Conservation (phyloP, 495 filamentous ascomycete species). For the Letharia columbiana region DNA sequence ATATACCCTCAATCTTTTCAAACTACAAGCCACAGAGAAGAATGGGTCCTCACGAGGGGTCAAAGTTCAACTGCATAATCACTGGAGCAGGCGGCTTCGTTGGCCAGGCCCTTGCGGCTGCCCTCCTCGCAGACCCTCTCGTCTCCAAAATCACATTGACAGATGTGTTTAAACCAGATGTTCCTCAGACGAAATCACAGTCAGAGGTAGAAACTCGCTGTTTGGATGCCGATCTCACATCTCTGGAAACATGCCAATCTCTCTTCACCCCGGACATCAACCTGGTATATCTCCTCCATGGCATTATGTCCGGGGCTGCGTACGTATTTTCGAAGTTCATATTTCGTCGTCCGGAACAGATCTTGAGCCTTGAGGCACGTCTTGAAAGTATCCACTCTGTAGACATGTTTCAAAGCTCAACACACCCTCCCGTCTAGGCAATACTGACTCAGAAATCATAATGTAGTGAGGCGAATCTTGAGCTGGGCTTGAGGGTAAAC, state of each 20-base stretch:
- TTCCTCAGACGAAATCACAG: slow-evolving; percentile 43
- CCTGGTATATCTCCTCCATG: slow-evolving; percentile 71
- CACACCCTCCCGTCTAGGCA: too few relatives aligned
- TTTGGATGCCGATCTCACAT: slow-evolving; percentile 56
- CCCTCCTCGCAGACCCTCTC: slow-evolving; percentile 48
- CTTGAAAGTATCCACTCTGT: too few relatives aligned
- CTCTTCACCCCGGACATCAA: slow-evolving; percentile 22
- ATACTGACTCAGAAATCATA: too few relatives aligned
- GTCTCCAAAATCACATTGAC: slow-evolving; percentile 52
- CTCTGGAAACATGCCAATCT: slow-evolving; percentile 27
- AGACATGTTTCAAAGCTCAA: too few relatives aligned
- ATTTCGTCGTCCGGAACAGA: too few relatives aligned
- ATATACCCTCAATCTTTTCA: neutral
- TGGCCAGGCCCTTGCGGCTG: slow-evolving; percentile 56
- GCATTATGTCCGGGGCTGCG: slow-evolving; percentile 73
- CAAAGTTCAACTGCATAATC: slow-evolving; percentile 56
- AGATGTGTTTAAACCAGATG: slow-evolving; percentile 50
- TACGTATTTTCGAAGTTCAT: too few relatives aligned
- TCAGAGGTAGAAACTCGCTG: slow-evolving; percentile 37
- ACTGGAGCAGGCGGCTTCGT: slow-evolving; percentile 66
- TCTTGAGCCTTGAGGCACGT: too few relatives aligned
- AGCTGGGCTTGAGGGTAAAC: slow-evolving; percentile 65
- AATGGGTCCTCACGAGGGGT: neutral
- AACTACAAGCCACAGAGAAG: neutral
- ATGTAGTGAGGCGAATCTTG: slow-evolving; percentile 55